Evolutionary conservation across 257 asterid species (phyloP).

Genomic region (Plantago elongata): DNA sequence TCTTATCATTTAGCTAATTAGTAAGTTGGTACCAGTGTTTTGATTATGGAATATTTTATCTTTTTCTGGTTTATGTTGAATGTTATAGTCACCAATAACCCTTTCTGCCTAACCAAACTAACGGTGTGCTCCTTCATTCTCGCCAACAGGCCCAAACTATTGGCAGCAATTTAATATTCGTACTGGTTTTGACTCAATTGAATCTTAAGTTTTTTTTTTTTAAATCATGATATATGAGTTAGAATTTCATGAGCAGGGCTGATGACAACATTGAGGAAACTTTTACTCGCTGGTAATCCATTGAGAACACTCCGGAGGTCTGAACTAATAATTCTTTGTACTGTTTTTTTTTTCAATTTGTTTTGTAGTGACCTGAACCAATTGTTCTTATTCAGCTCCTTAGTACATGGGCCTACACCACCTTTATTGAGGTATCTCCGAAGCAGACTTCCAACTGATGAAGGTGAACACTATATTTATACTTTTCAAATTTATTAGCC

Average conservation of each 20-base stretch:
- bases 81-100: slow-evolving; percentile 7
- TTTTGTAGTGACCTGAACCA: slow-evolving; percentile 16
- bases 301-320: slow-evolving; percentile 89
- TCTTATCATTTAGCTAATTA: slow-evolving; percentile 4
- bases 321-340: slow-evolving; percentile 21
- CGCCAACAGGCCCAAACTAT: neutral
- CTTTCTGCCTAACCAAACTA: slow-evolving; percentile 5
- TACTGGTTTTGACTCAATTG: slow-evolving; percentile 7
- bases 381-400: slow-evolving; percentile 52
- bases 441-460: slow-evolving; percentile 83
- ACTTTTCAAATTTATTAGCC: slow-evolving; percentile 21
- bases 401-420: slow-evolving; percentile 85
- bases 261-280: slow-evolving; percentile 91
- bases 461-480: slow-evolving; percentile 49
- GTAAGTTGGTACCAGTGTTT: neutral
- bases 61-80: neutral
- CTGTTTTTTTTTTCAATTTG: slow-evolving; percentile 19
- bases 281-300: slow-evolving; percentile 86
- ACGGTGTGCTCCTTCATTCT: slow-evolving; percentile 1
- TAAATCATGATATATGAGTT: slow-evolving; percentile 21
- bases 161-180: neutral
- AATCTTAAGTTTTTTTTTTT: slow-evolving; percentile 10
- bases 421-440: slow-evolving; percentile 75
- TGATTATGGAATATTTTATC: slow-evolving; percentile 1
- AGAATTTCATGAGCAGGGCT: slow-evolving; percentile 44